Evolutionary conservation across 2,329 filamentous ascomycete genomes (phyloP).

Genomic region (Sphaerulina musiva): DNA sequence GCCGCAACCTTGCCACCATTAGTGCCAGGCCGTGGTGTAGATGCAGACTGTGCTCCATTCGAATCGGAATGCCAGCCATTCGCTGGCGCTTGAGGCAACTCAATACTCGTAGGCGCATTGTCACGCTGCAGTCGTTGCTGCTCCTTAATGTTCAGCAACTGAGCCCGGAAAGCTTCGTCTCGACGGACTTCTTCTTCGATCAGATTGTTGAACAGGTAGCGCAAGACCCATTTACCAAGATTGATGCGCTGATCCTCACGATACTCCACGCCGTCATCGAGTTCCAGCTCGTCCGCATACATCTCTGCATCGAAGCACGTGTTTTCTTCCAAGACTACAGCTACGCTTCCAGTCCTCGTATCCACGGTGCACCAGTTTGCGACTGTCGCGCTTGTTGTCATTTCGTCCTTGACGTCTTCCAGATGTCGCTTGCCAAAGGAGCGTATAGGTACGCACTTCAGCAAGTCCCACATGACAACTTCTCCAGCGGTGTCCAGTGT

Average conservation of each 20-base stretch:
- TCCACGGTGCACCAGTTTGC: conserved; percentile 96
- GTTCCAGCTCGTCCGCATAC: conserved; percentile 80
- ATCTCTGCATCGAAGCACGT: conserved; percentile 97
- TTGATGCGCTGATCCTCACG: conserved; percentile 94
- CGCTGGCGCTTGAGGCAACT: conserved; percentile 42
- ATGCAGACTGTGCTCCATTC: conserved; percentile 42
- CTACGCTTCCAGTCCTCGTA: conserved; percentile 83
- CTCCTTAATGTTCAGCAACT: conserved; percentile 58
- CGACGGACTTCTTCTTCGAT: conserved; percentile 85
- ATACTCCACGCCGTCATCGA: conserved; percentile 71
- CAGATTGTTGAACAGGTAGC: conserved; percentile 82
- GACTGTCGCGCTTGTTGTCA: conserved; percentile 83
- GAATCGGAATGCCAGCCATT: conserved; percentile 40
- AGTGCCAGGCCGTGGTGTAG: conserved; percentile 55
- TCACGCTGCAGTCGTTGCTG: conserved; percentile 50
- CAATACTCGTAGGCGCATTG: conserved; percentile 57
- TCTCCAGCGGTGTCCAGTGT: conserved; percentile 94
- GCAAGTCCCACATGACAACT: conserved; percentile 87
- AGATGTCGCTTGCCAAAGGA: conserved; percentile 93
- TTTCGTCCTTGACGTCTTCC: conserved; percentile 78
- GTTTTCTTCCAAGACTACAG: conserved; percentile 85
- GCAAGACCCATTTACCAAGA: conserved; percentile 89
- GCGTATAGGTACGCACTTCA: conserved; percentile 78
- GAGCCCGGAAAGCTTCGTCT: conserved; percentile 66
- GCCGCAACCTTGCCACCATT: conserved; percentile 55